Evolutionary conservation across 208 protist genomes (phyloP), one percentile per base, ranked within the genome.

Genomic region (Naegleria gruberi): DNA sequence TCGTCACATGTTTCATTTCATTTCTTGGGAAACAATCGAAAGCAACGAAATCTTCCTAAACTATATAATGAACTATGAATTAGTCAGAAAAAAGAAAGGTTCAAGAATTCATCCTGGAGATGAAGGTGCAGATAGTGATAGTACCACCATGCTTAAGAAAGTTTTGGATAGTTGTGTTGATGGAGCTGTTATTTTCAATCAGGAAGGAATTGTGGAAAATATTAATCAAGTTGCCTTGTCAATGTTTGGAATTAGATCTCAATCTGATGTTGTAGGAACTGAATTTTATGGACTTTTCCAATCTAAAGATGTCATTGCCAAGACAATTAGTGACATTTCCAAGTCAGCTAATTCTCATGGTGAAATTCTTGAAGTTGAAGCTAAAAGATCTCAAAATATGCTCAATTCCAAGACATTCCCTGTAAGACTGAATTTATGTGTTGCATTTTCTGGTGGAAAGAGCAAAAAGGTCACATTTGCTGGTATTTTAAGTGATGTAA

Each of bases 161-260:
- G 30, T 44, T 46, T 86, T 86, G 15, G 82, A 86, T 5, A 37
- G 82, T 17, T 86, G 30, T 86, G 34, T 40, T 0, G 82, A 86
- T 86, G 82, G 82, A 42, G 41, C 34, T 30, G 19, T 86, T n/a
- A 86, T 86, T 86, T 86, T 23, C 45, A 46, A 86, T 86, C 30
- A 42, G 7, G 23, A 86, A 23, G 82, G 82, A n/a, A 46, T 43
- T 47, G 19, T 86, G 7, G 42, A 30, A n/a, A 37, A 86, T 23
- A 37, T 46, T 8, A 86, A 86, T 15, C 19, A 23, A 23, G 17
- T 15, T 46, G 43, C 23, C 19, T 42, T 42, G n/a, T 46, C 82
- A 42, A 42, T 86, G 42, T 86, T 86, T 40, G 23, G 34, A 10
- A 26, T 86, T 30, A 6, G 12, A 19, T 65, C 37, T n/a, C 30